A percentile compares a stretch with the other conserved stretches of the same genome.
Conservation (phyloP, 352 stramenopile genomes). For the Lagenidium giganteum region DNA sequence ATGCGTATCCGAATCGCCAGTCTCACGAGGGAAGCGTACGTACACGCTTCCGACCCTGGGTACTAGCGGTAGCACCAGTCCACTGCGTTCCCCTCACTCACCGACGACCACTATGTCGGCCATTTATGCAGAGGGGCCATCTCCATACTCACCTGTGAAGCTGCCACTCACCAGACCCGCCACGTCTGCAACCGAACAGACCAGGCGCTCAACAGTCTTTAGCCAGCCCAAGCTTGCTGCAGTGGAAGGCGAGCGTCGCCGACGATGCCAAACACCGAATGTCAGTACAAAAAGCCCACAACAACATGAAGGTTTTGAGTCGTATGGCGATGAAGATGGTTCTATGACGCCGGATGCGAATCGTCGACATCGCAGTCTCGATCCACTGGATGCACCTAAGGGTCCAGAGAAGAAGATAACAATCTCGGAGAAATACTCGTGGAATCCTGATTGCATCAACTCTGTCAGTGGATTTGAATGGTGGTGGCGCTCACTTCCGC, state of each 20-base stretch:
- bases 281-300: too few relatives aligned
- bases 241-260: conserved; percentile 33
- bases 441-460: conserved; percentile 71
- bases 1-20: neutral
- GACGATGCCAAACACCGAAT: conserved; percentile 53
- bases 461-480: conserved; percentile 76
- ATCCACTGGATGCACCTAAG: conserved; percentile 21
- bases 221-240: conserved; percentile 59
- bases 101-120: conserved; percentile 58
- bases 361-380: neutral
- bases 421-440: conserved; percentile 58
- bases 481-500: conserved; percentile 73
- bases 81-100: conserved; percentile 26
- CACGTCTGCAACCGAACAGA: conserved; percentile 42
- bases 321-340: too few relatives aligned
- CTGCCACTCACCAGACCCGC: conserved; percentile 37
- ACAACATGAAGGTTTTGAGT: neutral
- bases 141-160: conserved; percentile 39
- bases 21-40: neutral
- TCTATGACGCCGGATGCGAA: too few relatives aligned
- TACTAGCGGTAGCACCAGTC: conserved; percentile 10
- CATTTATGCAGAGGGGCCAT: conserved; percentile 40
- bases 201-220: conserved; percentile 42
- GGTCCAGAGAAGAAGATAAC: conserved; percentile 21
- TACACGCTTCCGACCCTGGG: conserved; percentile 31